phyloP scores from a whole-genome alignment of 768 basidiomycete genomes.

The Tricholoma matsutake region DNA sequence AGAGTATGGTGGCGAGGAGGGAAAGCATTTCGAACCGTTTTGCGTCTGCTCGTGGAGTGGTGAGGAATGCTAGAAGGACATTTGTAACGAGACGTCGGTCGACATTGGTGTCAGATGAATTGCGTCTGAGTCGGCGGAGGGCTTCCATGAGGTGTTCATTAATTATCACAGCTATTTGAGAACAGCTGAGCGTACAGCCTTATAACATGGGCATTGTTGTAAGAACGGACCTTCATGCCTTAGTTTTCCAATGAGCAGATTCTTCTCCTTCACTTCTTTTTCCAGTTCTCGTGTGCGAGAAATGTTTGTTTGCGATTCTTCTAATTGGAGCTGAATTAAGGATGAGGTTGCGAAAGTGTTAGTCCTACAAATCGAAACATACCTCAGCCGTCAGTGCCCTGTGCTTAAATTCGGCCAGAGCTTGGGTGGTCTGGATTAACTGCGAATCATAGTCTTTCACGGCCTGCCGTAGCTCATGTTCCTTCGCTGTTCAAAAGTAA shows the following conservation, averaged over 20 bases:
- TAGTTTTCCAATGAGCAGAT: slow-evolving; percentile 88
- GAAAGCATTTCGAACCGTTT: slow-evolving; percentile 97
- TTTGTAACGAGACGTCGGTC: slow-evolving; percentile 94
- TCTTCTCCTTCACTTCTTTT: slow-evolving; percentile 94
- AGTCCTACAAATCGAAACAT: slow-evolving; percentile 12
- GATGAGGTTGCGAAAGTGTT: background rate
- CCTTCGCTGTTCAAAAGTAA: slow-evolving; percentile 60
- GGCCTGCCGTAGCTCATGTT: slow-evolving; percentile 84
- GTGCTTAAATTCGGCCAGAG: slow-evolving; percentile 87
- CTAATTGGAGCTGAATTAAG: slow-evolving; percentile 59
- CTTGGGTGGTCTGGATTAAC: slow-evolving; percentile 63
- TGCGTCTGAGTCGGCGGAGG: slow-evolving; percentile 86
- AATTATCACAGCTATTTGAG: slow-evolving; percentile 77
- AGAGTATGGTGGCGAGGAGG: slow-evolving; percentile 84
- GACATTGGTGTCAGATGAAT: slow-evolving; percentile 86
- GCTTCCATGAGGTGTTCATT: slow-evolving; percentile 99
- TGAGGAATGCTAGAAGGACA: slow-evolving; percentile 85
- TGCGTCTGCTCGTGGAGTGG: slow-evolving; percentile 84
- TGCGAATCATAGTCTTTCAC: slow-evolving; percentile 80
- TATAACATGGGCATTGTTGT: background rate
- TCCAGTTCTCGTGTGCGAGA: slow-evolving; percentile 71
- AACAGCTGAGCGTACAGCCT: slow-evolving; percentile 4
- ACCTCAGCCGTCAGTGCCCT: slow-evolving; percentile 89
- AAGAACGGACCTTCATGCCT: slow-evolving; percentile 79
- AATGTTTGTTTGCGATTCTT: slow-evolving; percentile 67